These are phyloP conservation scores for Gonium pectorale DNA, from an alignment of 139 green algal species.

Conservation along the genomic window DNA sequence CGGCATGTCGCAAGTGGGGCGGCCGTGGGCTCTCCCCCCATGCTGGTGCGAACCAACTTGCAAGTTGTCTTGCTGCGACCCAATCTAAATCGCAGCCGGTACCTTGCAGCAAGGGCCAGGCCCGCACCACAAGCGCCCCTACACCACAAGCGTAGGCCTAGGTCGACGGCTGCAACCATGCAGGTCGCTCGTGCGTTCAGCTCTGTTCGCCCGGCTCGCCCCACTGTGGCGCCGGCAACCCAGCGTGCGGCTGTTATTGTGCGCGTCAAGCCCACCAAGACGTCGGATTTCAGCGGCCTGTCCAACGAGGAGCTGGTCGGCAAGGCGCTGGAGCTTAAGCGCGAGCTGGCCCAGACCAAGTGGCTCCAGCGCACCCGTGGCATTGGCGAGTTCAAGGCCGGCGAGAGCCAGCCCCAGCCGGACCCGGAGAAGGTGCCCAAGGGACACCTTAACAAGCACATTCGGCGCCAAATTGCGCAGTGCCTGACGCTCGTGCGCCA, in stretches of 20 bases:
- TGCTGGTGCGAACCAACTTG: too few relatives aligned
- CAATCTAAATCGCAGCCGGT: too few relatives aligned
- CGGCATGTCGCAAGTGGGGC: too few relatives aligned
- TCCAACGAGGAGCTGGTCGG: slow-evolving; percentile 59
- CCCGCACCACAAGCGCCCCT: too few relatives aligned
- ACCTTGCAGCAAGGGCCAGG: too few relatives aligned
- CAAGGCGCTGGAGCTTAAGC: slow-evolving; percentile 61
- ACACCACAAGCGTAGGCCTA: too few relatives aligned
- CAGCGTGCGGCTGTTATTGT: slow-evolving; percentile 32
- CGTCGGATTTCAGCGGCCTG: slow-evolving; percentile 55
- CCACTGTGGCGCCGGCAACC: slow-evolving; percentile 7
- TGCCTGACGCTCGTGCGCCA: slow-evolving; percentile 64
- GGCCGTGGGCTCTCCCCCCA: too few relatives aligned
- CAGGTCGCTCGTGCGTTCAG: slow-evolving; percentile 42
- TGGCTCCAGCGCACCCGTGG: slow-evolving; percentile 65
- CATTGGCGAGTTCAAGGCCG: slow-evolving; percentile 46
- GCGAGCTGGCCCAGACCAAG: slow-evolving; percentile 51
- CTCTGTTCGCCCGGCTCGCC: slow-evolving; percentile 23
- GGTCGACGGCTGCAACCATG: neutral
- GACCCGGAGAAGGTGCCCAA: slow-evolving; percentile 64
- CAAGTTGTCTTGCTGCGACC: too few relatives aligned
- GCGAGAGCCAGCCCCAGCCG: slow-evolving; percentile 44
- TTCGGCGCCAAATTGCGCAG: slow-evolving; percentile 61
- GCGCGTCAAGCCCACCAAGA: slow-evolving; percentile 52
- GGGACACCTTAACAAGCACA: slow-evolving; percentile 64